Evolutionary conservation across 2,329 filamentous ascomycete genomes (phyloP).

Genomic region (Colletotrichum theobromicola): DNA sequence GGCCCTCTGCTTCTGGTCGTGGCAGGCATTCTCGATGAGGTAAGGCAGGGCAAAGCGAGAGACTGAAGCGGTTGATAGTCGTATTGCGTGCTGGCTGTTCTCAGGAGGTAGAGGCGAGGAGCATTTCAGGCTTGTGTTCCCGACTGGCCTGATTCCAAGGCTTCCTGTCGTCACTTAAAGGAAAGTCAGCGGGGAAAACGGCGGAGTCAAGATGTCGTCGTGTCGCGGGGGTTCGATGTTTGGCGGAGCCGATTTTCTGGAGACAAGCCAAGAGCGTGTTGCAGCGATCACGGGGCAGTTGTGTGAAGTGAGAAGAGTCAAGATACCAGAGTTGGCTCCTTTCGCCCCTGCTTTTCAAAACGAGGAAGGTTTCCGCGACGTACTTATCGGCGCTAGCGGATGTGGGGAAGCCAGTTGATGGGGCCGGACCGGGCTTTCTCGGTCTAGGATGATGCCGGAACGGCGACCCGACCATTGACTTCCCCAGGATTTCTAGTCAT

Average conservation of each 20-base stretch:
- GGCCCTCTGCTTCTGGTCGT: background rate
- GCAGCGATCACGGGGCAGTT: background rate
- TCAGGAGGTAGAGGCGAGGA: background rate
- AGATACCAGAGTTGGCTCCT: background rate
- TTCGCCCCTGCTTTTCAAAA: background rate
- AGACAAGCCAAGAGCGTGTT: background rate
- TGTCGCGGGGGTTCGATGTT: background rate
- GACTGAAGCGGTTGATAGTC: background rate
- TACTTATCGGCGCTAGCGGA: background rate
- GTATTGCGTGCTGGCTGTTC: background rate
- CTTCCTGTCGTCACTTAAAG: background rate
- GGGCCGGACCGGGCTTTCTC: background rate
- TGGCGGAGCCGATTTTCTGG: background rate
- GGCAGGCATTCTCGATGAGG: background rate
- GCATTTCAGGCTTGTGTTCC: background rate
- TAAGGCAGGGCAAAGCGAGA: background rate
- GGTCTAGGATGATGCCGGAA: constrained; percentile 1
- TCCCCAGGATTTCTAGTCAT: background rate
- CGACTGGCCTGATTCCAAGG: background rate
- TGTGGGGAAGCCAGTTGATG: background rate
- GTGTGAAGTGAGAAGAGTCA: background rate
- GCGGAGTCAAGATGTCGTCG: background rate
- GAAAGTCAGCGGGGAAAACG: background rate
- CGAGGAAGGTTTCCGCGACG: constrained; percentile 9
- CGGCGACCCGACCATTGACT: background rate